phyloP scores from a whole-genome alignment of 352 stramenopile genomes.

The Phytophthora aleatoria region DNA sequence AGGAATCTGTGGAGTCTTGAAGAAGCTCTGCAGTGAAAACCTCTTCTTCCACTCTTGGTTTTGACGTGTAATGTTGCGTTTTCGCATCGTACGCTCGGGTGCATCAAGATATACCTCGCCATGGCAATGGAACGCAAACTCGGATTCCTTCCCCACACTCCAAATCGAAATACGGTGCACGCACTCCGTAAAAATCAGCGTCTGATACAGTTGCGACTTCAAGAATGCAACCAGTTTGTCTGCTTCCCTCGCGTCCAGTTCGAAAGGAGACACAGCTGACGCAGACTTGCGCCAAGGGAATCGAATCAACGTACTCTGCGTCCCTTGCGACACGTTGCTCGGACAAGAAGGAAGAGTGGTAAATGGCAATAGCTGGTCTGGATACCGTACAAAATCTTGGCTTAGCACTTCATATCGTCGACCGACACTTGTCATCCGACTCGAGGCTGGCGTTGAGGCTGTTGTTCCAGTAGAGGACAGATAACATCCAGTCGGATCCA shows the following conservation, averaged over 20 bases:
- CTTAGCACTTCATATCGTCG: conserved; percentile 66
- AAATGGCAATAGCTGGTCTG: conserved; percentile 79
- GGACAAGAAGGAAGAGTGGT: conserved; percentile 62
- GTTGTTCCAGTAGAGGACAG: conserved; percentile 30
- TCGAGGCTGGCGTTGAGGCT: conserved; percentile 6
- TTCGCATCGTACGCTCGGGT: conserved; percentile 46
- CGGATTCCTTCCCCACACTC: conserved; percentile 69
- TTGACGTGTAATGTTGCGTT: conserved; percentile 47
- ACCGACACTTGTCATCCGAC: conserved; percentile 30
- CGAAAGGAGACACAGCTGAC: conserved; percentile 49
- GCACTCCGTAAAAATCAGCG: conserved; percentile 72
- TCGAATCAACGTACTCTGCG: conserved; percentile 65
- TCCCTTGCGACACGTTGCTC: conserved; percentile 55
- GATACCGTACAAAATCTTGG: conserved; percentile 70
- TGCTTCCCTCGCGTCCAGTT: conserved; percentile 30
- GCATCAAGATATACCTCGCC: conserved; percentile 50
- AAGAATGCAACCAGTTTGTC: conserved; percentile 46
- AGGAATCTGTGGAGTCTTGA: conserved; percentile 60
- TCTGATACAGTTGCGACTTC: conserved; percentile 54
- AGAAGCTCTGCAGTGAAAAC: conserved; percentile 79
- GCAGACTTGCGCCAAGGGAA: conserved; percentile 65
- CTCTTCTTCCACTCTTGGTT: conserved; percentile 83
- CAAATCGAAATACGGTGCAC: conserved; percentile 65
- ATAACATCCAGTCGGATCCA: conserved; percentile 71
- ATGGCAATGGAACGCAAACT: conserved; percentile 62